Percentiles rank a stretch among this genome's conserved stretches.
Conservation (phyloP, 768 basidiomycete species). For the Gyrodon lividus region DNA sequence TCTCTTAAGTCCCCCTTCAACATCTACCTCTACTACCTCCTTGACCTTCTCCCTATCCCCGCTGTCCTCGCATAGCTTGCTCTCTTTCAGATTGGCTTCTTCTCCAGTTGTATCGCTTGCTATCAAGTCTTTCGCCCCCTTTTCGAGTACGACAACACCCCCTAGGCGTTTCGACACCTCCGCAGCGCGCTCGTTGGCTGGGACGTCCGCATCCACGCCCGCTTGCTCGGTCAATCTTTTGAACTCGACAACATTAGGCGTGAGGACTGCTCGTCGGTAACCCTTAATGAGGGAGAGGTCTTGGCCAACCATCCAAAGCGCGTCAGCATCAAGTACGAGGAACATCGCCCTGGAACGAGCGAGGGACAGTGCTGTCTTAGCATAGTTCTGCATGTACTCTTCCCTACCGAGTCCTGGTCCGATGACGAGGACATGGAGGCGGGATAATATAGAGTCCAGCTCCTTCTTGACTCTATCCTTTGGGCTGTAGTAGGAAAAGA, state of each 20-base stretch:
- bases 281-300: conserved; percentile 75
- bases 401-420: conserved; percentile 95
- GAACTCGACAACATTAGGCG: conserved; percentile 95
- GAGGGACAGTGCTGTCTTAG: conserved; percentile 69
- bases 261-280: conserved; percentile 84
- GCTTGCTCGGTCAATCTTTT: conserved; percentile 74
- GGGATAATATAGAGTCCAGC: conserved; percentile 68
- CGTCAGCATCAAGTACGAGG: conserved; percentile 94
- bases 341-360: conserved; percentile 79
- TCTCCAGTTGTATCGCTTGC: conserved; percentile 70
- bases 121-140: conserved; percentile 81
- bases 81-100: conserved; percentile 44
- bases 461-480: conserved; percentile 46
- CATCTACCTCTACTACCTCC: conserved; percentile 65
- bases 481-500: conserved; percentile 37
- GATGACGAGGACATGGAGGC: conserved; percentile 89
- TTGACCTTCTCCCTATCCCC: conserved; percentile 51
- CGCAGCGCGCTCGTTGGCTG: conserved; percentile 57
- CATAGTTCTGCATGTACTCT: conserved; percentile 83
- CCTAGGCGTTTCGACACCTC: conserved; percentile 73
- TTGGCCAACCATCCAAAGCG: conserved; percentile 77
- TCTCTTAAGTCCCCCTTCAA: conserved; percentile 81
- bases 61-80: conserved; percentile 43
- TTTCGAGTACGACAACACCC: conserved; percentile 88
- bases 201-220: conserved; percentile 57